phyloP scores from a whole-genome alignment of 106 monocot genomes.

The Alisma plantagoaquatica region DNA sequence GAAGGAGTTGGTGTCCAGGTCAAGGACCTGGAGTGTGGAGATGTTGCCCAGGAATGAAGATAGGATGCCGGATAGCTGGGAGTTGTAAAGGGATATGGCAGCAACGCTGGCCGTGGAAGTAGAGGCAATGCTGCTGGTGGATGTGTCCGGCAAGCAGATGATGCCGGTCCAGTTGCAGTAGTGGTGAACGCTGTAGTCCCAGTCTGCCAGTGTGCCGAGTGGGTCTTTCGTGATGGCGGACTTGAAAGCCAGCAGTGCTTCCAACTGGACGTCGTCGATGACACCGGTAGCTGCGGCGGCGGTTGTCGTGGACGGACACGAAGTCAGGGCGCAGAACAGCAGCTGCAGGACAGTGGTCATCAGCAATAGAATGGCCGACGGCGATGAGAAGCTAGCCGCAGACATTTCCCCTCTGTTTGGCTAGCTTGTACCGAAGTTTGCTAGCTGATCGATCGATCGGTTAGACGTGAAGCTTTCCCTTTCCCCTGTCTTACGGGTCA shows the following conservation, averaged over 20 bases:
- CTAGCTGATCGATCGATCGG: too few species aligned
- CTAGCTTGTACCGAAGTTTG: too few species aligned
- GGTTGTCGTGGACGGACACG: too few species aligned
- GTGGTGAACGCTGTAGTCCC: constrained; percentile 13
- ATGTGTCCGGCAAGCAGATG: constrained; percentile 29
- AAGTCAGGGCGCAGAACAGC: too few species aligned
- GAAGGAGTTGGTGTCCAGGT: constrained; percentile 41
- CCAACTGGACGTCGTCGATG: constrained; percentile 1
- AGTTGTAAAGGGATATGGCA: constrained; percentile 19
- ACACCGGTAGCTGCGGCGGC: not conserved
- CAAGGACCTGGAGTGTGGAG: constrained; percentile 50
- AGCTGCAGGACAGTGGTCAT: too few species aligned
- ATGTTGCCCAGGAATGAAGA: constrained; percentile 53
- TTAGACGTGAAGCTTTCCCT: too few species aligned
- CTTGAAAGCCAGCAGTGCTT: constrained; percentile 20
- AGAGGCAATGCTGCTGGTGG: constrained; percentile 36
- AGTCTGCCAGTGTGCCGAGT: constrained; percentile 10
- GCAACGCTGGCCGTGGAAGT: constrained; percentile 11
- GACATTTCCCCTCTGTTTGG: too few species aligned
- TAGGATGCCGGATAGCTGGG: constrained; percentile 31
- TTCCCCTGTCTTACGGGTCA: too few species aligned
- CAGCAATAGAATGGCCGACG: too few species aligned
- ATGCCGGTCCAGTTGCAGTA: constrained; percentile 67
- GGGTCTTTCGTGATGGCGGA: constrained; percentile 19
- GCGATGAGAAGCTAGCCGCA: too few species aligned